Evolutionary conservation across 306 rosid species (phyloP).

Genomic region (Medicago truncatula): DNA sequence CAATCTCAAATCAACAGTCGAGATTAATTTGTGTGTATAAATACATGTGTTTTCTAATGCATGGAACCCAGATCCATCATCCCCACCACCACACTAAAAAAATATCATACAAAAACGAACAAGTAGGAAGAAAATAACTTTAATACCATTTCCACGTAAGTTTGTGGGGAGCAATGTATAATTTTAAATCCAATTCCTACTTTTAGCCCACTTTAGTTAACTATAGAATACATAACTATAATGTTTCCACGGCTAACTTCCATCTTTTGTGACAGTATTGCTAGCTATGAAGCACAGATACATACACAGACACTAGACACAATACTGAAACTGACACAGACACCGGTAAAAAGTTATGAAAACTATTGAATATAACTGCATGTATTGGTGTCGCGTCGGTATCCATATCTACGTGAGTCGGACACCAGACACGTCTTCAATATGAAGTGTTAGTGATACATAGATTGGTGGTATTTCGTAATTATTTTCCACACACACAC

Average conservation of each 20-base stretch:
- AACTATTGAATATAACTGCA: not conserved
- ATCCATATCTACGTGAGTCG: not conserved
- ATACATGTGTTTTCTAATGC: no score
- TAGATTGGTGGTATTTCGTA: not conserved
- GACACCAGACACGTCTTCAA: not conserved
- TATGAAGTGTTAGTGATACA: not conserved
- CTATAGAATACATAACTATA: not conserved
- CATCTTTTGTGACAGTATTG: not conserved
- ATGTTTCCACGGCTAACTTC: slow-evolving; percentile 22
- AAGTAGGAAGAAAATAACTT: no score
- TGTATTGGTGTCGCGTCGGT: not conserved
- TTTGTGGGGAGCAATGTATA: no score
- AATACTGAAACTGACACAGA: not conserved
- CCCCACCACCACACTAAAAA: no score
- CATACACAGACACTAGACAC: not conserved
- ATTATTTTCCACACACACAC: slow-evolving; percentile 25
- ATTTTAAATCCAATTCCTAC: no score
- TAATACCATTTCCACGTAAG: no score
- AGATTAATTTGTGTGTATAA: no score
- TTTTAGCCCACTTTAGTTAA: no score
- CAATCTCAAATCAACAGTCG: no score
- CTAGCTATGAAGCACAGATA: not conserved
- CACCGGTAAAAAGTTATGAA: not conserved
- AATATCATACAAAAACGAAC: no score
- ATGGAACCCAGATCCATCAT: no score